Percentiles rank a stretch among this genome's conserved stretches.
These are phyloP conservation scores for Suillus lakei DNA, from an alignment of 768 basidiomycete species.

Conservation along the genomic window DNA sequence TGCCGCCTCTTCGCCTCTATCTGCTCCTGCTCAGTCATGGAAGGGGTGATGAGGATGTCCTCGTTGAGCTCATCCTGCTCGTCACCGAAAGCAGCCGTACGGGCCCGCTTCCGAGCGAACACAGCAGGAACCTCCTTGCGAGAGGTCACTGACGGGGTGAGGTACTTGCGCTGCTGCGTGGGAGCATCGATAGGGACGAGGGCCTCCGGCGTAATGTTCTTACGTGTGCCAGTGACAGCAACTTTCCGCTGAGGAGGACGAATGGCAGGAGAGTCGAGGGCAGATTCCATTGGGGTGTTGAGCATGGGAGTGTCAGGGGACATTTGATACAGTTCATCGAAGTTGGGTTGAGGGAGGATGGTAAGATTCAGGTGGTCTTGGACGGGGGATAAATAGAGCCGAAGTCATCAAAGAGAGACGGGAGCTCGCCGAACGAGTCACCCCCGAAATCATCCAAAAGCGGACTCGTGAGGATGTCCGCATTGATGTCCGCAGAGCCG, in stretches of 20 bases:
- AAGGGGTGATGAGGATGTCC: constrained; percentile 43
- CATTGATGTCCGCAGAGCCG: constrained; percentile 37
- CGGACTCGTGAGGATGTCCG: constrained; percentile 49
- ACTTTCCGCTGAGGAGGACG: constrained; percentile 38
- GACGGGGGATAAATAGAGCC: constrained; percentile 19
- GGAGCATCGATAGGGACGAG: constrained; percentile 79
- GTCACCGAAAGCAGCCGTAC: constrained; percentile 50
- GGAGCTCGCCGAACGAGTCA: constrained; percentile 37
- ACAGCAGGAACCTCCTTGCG: constrained; percentile 78
- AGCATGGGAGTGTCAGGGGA: constrained; percentile 58
- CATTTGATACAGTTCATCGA: constrained; percentile 49
- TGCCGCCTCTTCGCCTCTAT: constrained; percentile 80
- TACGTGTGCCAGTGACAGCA: constrained; percentile 69
- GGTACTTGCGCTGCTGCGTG: constrained; percentile 77
- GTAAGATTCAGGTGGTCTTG: constrained; percentile 16
- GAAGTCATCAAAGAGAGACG: constrained; percentile 37
- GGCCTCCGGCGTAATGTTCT: constrained; percentile 64
- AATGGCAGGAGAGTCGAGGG: constrained; percentile 23
- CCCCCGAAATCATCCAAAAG: constrained; percentile 39
- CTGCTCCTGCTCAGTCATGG: constrained; percentile 62
- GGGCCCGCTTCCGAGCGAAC: constrained; percentile 66
- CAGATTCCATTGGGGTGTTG: constrained; percentile 41
- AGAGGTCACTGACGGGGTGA: constrained; percentile 74
- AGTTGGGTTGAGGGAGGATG: constrained; percentile 25
- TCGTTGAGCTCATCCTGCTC: constrained; percentile 57